Conservation (phyloP, 225 moss, liverwort and hornwort genomes). For the Asterella californica region DNA sequence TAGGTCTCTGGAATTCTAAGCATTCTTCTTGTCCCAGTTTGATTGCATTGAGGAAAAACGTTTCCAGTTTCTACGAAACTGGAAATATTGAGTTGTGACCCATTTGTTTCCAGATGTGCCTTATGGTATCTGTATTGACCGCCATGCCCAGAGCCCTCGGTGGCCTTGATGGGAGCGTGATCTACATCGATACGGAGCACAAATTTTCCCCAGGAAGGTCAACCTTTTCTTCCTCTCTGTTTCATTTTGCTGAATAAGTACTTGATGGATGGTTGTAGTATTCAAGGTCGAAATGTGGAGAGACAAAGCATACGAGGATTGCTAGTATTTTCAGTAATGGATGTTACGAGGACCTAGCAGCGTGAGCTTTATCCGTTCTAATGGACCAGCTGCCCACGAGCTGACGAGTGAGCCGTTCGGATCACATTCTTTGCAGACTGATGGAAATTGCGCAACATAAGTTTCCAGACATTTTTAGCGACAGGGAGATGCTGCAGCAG, state of each 20-base stretch:
- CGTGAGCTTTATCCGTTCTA: background rate
- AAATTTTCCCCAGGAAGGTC: slow-evolving; percentile 69
- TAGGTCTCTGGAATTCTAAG: background rate
- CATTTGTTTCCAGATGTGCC: slow-evolving; percentile 53
- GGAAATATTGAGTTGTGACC: too few relatives aligned
- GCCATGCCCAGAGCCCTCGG: slow-evolving; percentile 54
- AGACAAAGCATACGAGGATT: background rate
- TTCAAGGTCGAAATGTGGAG: background rate
- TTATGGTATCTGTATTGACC: slow-evolving; percentile 60
- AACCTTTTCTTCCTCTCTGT: background rate
- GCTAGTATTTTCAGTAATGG: too few relatives aligned
- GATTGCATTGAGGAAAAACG: background rate
- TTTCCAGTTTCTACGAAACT: background rate
- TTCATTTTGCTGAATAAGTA: background rate
- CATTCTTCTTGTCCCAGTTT: background rate
- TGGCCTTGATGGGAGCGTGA: slow-evolving; percentile 59
- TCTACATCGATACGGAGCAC: slow-evolving; percentile 78
- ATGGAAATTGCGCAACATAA: slow-evolving; percentile 64
- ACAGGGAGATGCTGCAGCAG: slow-evolving; percentile 44
- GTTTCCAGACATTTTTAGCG: slow-evolving; percentile 47
- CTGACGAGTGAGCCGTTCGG: background rate
- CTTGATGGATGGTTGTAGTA: background rate
- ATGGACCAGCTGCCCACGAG: background rate
- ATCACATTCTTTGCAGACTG: slow-evolving; percentile 39
- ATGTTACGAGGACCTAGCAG: background rate